Evolutionary conservation across 306 rosid genomes (phyloP), one percentile per base, ranked within the genome.

Genomic region (Trifolium repens): DNA sequence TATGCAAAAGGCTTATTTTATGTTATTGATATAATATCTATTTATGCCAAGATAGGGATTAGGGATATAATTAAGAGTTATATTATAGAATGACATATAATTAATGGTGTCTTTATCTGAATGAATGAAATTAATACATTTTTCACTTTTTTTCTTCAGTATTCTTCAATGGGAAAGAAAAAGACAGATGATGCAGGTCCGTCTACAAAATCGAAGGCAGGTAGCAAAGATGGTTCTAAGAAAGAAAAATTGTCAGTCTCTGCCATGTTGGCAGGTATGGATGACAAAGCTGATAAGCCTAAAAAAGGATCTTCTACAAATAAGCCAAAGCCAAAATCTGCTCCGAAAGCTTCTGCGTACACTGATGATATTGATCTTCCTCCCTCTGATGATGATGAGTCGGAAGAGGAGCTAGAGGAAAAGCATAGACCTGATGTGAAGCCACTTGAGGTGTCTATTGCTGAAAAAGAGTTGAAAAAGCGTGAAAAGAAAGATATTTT

Each of bases 401-500:
- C 37, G 2, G 71, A 66, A 66, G 71, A 66, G 9, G 71, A 42
- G 37, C 52, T 10, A 3, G 71, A 42, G 37, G 35, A 66, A 66
- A 66, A 66, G 58, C 73, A 46, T 26, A 67, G 72, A 19, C 57
- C 72, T 3, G 57, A 67, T 67, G 39, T 43, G 59, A 68, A 46
- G 59, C 73, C 73, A 15, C 73, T 68, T 46, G 73, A 68, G 40
- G 73, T 68, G 58, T 40, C 73, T 46, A 26, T 68, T 68, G 73
- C 73, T 19, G 73, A 68, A 34, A 68, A 47, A n/a, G 73, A 68
- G 58, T 68, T 68, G 73, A 68, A 46, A 68, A 68, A 68, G 43
- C 73, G 73, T 46, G 73, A 68, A 47, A 68, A 68, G 59, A 68
- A 68, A 46, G 73, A 68, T 46, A n/a, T 68, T 26, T 46, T 68